Percentiles rank a stretch among this genome's conserved stretches.
Evolutionary conservation across 2,329 filamentous ascomycete species (phyloP).

Genomic region (Thermothelomyces thermophilus): DNA sequence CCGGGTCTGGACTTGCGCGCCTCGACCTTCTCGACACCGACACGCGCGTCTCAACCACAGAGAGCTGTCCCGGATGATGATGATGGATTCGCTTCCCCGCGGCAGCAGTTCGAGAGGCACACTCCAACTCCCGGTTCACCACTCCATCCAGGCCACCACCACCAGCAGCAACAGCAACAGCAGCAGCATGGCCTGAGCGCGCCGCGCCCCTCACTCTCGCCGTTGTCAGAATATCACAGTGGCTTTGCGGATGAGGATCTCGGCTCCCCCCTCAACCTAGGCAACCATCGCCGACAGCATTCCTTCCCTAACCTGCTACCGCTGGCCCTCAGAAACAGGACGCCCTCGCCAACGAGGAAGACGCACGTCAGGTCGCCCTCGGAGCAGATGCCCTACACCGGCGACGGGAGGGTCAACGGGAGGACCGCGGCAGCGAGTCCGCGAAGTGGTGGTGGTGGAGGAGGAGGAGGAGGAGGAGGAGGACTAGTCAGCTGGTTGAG

Average conservation of each 20-base stretch:
- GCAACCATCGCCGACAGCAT: constrained; percentile 31
- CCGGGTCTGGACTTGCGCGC: constrained; percentile 21
- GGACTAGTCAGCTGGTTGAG: constrained; percentile 31
- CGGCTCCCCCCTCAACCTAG: constrained; percentile 19
- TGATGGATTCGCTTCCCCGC: constrained; percentile 21
- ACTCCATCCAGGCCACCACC: constrained; percentile 12
- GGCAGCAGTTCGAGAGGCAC: constrained; percentile 19
- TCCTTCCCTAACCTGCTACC: constrained; percentile 33
- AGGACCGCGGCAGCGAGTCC: constrained; percentile 21
- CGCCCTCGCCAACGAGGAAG: constrained; percentile 28
- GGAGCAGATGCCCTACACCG: constrained; percentile 38
- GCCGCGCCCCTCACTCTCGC: constrained; percentile 22
- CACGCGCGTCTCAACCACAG: constrained; percentile 18
- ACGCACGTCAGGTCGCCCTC: constrained; percentile 20
- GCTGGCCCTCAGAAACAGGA: constrained; percentile 26
- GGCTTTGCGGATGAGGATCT: constrained; percentile 27
- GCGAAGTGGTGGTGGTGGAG: constrained; percentile 23
- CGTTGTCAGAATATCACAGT: constrained; percentile 31
- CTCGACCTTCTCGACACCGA: constrained; percentile 14
- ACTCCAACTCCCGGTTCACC: constrained; percentile 14
- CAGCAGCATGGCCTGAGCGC: constrained; percentile 17
- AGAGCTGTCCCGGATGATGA: constrained; percentile 17
- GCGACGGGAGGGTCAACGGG: constrained; percentile 31
- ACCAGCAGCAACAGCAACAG: constrained; percentile 6
- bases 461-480: constrained; percentile 27